These are phyloP conservation scores for Pestalotiopsis sp. DNA, from an alignment of 2,329 filamentous ascomycete genomes.

Conservation along the genomic window DNA sequence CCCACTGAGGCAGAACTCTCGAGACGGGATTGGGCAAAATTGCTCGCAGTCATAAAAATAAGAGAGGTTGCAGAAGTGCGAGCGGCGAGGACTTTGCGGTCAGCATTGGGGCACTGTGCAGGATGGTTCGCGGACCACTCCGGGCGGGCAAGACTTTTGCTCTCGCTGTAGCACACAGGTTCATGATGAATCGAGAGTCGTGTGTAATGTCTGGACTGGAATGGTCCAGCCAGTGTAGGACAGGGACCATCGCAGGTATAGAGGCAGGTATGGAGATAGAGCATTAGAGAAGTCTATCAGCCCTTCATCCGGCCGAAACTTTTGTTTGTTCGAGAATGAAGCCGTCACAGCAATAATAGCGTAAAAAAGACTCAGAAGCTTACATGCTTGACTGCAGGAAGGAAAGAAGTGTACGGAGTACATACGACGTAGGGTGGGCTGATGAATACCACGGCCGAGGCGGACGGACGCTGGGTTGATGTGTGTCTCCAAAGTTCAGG, in stretches of 20 bases:
- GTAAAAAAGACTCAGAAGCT: not conserved
- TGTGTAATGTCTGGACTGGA: not conserved
- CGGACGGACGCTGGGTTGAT: not conserved
- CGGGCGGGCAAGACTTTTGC: not conserved
- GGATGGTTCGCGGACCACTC: not conserved
- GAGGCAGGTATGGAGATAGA: not conserved
- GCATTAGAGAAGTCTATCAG: not conserved
- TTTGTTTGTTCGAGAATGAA: not conserved
- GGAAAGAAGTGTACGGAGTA: not conserved
- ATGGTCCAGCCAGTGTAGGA: not conserved
- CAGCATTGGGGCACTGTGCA: not conserved
- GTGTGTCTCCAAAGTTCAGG: not conserved
- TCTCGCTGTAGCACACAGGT: not conserved
- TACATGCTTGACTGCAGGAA: not conserved
- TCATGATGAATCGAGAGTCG: not conserved
- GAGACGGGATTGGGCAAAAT: not conserved
- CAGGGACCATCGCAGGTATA: not conserved
- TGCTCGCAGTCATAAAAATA: not conserved
- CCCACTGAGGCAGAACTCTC: not conserved
- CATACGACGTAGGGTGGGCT: not conserved
- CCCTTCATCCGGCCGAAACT: not conserved
- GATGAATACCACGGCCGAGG: not conserved
- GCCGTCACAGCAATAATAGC: constrained; percentile 6
- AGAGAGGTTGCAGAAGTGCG: not conserved
- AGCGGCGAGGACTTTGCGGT: not conserved